phyloP scores from a whole-genome alignment of 805 yeast genomes.

The Schizosaccharomyces cryophilus region DNA sequence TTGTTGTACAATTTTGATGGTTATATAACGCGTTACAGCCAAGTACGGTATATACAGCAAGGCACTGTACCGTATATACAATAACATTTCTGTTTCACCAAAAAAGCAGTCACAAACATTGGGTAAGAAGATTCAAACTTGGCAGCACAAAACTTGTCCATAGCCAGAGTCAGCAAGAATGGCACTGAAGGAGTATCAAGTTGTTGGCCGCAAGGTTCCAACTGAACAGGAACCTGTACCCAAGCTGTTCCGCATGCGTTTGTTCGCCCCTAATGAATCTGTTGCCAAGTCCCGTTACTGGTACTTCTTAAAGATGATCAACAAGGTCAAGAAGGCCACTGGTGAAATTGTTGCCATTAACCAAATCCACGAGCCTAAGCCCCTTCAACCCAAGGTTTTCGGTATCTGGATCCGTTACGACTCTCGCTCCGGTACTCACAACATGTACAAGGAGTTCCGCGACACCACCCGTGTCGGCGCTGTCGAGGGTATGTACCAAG shows the following conservation, averaged over 20 bases:
- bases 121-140: not conserved
- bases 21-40: too few relatives aligned
- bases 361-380: constrained; percentile 74
- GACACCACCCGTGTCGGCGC: constrained; percentile 98
- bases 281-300: constrained; percentile 99
- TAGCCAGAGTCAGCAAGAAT: not conserved
- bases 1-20: too few relatives aligned
- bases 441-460: constrained; percentile 99
- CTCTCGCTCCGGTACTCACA: constrained; percentile 99
- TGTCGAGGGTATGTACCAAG: constrained; percentile 95
- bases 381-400: constrained; percentile 98
- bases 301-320: constrained; percentile 98
- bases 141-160: not conserved
- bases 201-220: constrained; percentile 99
- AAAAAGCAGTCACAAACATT: not conserved
- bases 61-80: too few relatives aligned
- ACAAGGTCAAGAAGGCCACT: constrained; percentile 98
- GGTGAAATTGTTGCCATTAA: constrained; percentile 95
- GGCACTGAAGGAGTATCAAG: constrained; percentile 80
- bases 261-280: constrained; percentile 95
- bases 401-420: constrained; percentile 99
- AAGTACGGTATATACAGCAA: too few relatives aligned
- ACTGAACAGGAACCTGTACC: constrained; percentile 98
- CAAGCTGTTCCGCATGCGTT: constrained; percentile 99
- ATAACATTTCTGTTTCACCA: not conserved